phyloP scores from a whole-genome alignment of 208 protist species.

The Angomonas ambiguus region DNA sequence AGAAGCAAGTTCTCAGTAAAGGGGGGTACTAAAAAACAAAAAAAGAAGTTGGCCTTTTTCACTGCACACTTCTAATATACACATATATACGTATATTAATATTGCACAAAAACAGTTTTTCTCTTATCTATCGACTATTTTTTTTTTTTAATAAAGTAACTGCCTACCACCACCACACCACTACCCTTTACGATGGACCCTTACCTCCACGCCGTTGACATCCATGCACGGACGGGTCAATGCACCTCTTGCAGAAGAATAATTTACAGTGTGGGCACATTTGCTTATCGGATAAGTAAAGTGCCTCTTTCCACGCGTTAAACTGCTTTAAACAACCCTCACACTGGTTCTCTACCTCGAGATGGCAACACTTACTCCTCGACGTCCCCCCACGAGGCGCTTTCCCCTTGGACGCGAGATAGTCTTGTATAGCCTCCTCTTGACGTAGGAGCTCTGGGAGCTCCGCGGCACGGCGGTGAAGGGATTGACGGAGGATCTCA shows the following conservation, averaged over 20 bases:
- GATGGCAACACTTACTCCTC: conserved; percentile 31
- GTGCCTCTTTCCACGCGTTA: neutral
- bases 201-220: too few species aligned
- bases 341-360: conserved; percentile 33
- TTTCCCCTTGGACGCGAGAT: neutral
- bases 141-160: neutral
- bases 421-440: conserved; percentile 17
- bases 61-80: neutral
- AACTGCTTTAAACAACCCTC: conserved; percentile 40
- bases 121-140: neutral
- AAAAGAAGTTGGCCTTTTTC: too few species aligned
- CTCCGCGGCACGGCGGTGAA: conserved; percentile 21
- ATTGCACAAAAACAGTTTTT: neutral
- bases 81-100: neutral
- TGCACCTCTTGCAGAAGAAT: conserved; percentile 3
- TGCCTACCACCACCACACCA: neutral
- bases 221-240: neutral
- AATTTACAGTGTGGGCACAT: neutral
- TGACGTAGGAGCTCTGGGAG: conserved; percentile 14
- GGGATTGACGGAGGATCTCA: conserved; percentile 31
- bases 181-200: neutral
- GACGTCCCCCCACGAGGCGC: conserved; percentile 3
- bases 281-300: neutral
- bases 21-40: too few species aligned
- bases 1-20: neutral